Percentiles rank a stretch among this genome's conserved stretches.
These are phyloP conservation scores for Phytophthora quininea DNA, from an alignment of 352 stramenopile species.

Conservation along the genomic window DNA sequence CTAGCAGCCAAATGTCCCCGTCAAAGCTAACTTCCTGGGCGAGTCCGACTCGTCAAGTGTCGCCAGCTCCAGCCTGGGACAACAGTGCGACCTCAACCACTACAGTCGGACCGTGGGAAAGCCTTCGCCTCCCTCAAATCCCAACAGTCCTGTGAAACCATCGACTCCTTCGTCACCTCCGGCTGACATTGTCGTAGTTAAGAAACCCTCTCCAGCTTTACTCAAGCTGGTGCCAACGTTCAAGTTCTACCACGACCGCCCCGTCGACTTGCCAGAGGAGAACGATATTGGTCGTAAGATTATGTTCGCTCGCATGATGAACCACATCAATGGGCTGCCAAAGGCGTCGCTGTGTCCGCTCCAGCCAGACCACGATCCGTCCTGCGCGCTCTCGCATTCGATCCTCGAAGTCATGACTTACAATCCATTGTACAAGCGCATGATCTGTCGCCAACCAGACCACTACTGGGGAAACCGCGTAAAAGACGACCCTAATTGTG, in stretches of 20 bases:
- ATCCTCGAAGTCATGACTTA: conserved; percentile 61
- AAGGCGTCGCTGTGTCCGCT: conserved; percentile 53
- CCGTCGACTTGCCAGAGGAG: conserved; percentile 34
- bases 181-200: conserved; percentile 13
- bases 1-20: neutral
- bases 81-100: conserved; percentile 12
- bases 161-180: conserved; percentile 9
- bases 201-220: conserved; percentile 28
- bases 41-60: conserved; percentile 9
- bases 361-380: conserved; percentile 25
- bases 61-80: conserved; percentile 27
- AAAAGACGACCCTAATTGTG: conserved; percentile 47
- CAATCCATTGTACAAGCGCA: conserved; percentile 57
- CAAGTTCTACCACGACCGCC: conserved; percentile 39
- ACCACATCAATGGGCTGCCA: conserved; percentile 50
- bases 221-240: conserved; percentile 31
- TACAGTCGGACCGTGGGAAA: conserved; percentile 21
- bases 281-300: conserved; percentile 32
- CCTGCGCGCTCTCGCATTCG: conserved; percentile 46
- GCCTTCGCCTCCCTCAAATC: conserved; percentile 21
- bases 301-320: conserved; percentile 59
- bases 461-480: conserved; percentile 52
- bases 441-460: conserved; percentile 45
- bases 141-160: conserved; percentile 24
- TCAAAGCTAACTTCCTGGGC: too few species aligned